Evolutionary conservation across 2,329 filamentous ascomycete species (phyloP), one percentile per base, ranked within the genome.

Genomic region (Elsinoe batatas): DNA sequence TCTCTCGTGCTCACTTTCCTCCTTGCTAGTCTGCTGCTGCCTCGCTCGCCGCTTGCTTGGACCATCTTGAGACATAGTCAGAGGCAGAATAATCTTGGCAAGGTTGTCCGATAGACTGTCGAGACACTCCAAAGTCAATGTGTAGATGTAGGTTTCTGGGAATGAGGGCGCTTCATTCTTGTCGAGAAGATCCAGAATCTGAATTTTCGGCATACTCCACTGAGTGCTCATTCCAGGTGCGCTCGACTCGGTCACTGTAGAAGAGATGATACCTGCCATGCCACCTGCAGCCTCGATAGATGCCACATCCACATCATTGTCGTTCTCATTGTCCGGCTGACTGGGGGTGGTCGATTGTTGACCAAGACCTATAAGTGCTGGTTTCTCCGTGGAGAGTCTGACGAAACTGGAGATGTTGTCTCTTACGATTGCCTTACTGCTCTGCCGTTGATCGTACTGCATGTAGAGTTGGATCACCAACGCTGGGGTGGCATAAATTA

Each of bases 141-240:
- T 89, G 71, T 96, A 97, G 6, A 95, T 79, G 64, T 98, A 98
- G 0, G 93, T 95, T 59, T 96, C 91, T 0, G 93, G 93, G 18
- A 95, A 80, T 0, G 75, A 64, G 3, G 91, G 90, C 0, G 91
- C 80, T 47, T 95, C 91, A 0, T 83, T 81, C 69, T 97, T 98
- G 72, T 98, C 93, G 17, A 97, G 80, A 61, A 95, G 88, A 63
- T 98, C 93, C 59, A 97, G 88, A 65, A 89, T 95, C 4, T 90
- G 85, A 10, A 90, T 86, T 50, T 89, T 82, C 59, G 95, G 80
- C 11, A 85, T 80, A 69, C 93, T 98, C 90, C 90, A 97, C 65
- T 95, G 87, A 3, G 80, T 83, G 70, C 90, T 95, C 65, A 98
- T 91, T 7, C 89, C 90, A 49, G 76, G 73, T 0, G 81, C 83